Base-by-base conservation (phyloP, 495 filamentous ascomycete species). In the Neurospora sp. region DNA sequence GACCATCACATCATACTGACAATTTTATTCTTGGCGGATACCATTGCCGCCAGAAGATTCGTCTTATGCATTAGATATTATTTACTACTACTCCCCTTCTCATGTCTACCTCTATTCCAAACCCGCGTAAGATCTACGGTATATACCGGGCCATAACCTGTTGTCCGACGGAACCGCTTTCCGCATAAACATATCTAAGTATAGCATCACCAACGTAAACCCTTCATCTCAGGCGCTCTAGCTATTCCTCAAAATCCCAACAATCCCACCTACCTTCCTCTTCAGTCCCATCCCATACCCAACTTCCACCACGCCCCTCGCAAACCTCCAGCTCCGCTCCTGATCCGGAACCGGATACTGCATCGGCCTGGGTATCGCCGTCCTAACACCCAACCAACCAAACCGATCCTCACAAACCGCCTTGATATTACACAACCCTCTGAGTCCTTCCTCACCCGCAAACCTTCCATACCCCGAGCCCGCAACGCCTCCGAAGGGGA, bases 381-480 rank as follows among this genome's bases (percentile, higher is more conserved):
- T 99, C 39, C 87, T 83, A 7, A 94, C 76, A 0, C 88, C 88
- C 4, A 88, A 66, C 81, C 84, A 85, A 5, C 84, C 81, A 79
- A 86, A 90, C 38, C 90, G 83, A 85, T 99, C 96, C 73, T 89
- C 86, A 78, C 93, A 96, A 36, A 98, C 85, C 31, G 92, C 86
- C 84, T 98, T 99, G 36, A 90, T 74, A 83, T 97, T 98, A 78
- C 93, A 96, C 69, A 98, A 76, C 0, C 88, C 89, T 39, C 93
- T 87, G 72, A 99, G 82, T 3, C 96, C 96, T 79, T 99, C 96
- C 69, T 92, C 92, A 42, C 93, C 96, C 0, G 92, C 96, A 84
- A 99, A 98, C 19, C 96, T 84, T 7, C 96, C 96, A 81, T 98
- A 98, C 4, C 96, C 96, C 48, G 91, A 94, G 0, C 93, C 94